Evolutionary conservation across 495 filamentous ascomycete species (phyloP).

Genomic region (Xylona heveae): DNA sequence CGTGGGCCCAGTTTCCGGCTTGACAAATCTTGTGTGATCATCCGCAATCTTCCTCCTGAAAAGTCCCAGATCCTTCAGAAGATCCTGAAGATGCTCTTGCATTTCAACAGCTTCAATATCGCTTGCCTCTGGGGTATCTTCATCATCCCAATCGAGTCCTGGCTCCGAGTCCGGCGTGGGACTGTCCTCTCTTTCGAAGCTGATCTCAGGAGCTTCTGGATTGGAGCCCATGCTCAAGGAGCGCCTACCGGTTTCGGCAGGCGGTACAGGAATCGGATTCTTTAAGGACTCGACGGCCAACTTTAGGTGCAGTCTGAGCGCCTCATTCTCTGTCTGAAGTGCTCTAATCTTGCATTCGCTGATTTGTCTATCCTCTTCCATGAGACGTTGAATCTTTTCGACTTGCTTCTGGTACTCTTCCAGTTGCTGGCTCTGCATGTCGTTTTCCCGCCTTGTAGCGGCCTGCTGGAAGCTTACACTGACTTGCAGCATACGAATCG

Average conservation of each 20-base stretch:
- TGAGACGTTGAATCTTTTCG: conserved; percentile 65
- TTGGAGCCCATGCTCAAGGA: conserved; percentile 6
- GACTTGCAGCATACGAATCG: conserved; percentile 66
- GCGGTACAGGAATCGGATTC: conserved; percentile 68
- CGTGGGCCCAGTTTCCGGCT: no score
- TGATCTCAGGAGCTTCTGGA: conserved; percentile 4
- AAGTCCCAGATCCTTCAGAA: conserved; percentile 55
- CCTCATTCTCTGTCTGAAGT: conserved; percentile 74
- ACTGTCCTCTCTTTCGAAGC: conserved; percentile 12
- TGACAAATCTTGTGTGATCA: conserved; percentile 40
- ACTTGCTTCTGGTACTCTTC: conserved; percentile 88
- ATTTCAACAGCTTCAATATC: conserved; percentile 21
- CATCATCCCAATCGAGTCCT: conserved; percentile 14
- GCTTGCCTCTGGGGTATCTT: conserved; percentile 21
- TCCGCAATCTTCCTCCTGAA: conserved; percentile 70
- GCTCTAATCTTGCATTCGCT: conserved; percentile 79
- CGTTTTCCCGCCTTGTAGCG: conserved; percentile 24
- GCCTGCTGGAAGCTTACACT: conserved; percentile 36
- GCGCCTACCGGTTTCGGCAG: conserved; percentile 14
- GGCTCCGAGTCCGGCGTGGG: conserved; percentile 7
- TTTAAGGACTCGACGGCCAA: conserved; percentile 68
- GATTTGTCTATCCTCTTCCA: conserved; percentile 79
- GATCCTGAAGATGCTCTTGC: conserved; percentile 21
- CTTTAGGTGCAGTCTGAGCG: conserved; percentile 63
- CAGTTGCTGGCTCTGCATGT: conserved; percentile 38